Evolutionary conservation across 2,329 filamentous ascomycete genomes (phyloP).

Genomic region (Calonectria pseudoreteaudii): DNA sequence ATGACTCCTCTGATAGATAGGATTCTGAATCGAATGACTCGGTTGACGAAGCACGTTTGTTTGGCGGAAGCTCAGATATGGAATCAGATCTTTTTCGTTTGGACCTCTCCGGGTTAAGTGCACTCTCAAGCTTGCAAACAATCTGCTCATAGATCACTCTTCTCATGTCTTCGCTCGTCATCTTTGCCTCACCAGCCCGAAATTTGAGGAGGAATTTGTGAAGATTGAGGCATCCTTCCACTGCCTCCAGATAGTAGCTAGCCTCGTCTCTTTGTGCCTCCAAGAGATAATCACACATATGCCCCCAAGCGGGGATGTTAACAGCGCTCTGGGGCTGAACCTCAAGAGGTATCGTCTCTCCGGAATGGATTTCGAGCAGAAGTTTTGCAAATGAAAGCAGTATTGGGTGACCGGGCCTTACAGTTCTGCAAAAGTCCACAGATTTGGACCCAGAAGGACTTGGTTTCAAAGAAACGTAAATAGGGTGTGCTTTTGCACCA

Average conservation of each 20-base stretch:
- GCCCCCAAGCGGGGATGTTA: not conserved
- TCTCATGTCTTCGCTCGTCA: not conserved
- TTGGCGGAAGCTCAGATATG: not conserved
- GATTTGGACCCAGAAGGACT: not conserved
- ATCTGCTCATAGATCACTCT: not conserved
- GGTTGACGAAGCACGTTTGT: not conserved
- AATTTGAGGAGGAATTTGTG: not conserved
- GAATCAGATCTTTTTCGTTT: constrained; percentile 1
- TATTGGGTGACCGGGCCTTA: not conserved
- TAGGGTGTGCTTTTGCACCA: not conserved
- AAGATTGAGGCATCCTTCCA: not conserved
- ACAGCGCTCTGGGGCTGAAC: not conserved
- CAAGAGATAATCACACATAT: not conserved
- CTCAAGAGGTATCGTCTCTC: not conserved
- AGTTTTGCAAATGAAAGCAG: constrained; percentile 7
- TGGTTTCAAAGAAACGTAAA: not conserved
- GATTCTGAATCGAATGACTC: not conserved
- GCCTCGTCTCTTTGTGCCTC: not conserved
- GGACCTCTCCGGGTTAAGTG: not conserved
- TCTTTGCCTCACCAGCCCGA: not conserved
- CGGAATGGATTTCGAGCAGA: not conserved
- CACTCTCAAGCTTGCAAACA: not conserved
- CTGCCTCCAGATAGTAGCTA: not conserved
- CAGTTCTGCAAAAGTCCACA: not conserved
- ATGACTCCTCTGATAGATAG: not conserved